phyloP scores from a whole-genome alignment of 2,329 filamentous ascomycete species.

The Talaromyces sp. region DNA sequence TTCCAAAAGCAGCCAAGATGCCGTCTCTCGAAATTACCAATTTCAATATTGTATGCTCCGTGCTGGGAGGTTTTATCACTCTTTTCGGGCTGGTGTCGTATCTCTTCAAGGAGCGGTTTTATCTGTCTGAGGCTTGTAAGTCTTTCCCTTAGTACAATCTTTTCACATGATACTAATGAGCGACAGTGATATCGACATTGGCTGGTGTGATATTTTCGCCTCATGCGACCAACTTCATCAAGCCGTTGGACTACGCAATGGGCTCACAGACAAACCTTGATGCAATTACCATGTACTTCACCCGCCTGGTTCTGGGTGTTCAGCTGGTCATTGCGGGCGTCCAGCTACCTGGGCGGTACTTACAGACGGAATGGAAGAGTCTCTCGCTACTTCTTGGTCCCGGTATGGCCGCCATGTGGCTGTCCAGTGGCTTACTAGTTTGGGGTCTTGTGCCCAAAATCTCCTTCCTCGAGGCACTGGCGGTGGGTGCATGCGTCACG shows the following conservation, averaged over 20 bases:
- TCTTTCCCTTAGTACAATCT: slow-evolving; percentile 24
- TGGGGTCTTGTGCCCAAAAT: slow-evolving; percentile 71
- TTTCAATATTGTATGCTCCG: slow-evolving; percentile 80
- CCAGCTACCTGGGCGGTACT: slow-evolving; percentile 78
- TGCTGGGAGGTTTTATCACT: slow-evolving; percentile 81
- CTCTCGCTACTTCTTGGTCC: slow-evolving; percentile 73
- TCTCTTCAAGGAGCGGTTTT: slow-evolving; percentile 82
- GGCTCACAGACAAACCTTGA: slow-evolving; percentile 58
- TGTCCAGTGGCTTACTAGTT: slow-evolving; percentile 71
- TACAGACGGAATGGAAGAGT: slow-evolving; percentile 73
- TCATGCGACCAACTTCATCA: slow-evolving; percentile 69
- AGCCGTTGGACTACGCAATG: slow-evolving; percentile 69
- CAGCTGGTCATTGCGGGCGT: slow-evolving; percentile 86
- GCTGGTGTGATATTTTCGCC: slow-evolving; percentile 77
- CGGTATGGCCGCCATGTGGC: slow-evolving; percentile 83
- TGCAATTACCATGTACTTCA: slow-evolving; percentile 75
- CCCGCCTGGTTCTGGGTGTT: slow-evolving; percentile 80
- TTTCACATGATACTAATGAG: background rate
- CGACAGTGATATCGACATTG: slow-evolving; percentile 73
- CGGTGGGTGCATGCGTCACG: slow-evolving; percentile 80
- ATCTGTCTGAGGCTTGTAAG: slow-evolving; percentile 84
- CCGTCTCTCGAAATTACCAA: slow-evolving; percentile 63
- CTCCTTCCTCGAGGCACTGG: slow-evolving; percentile 71
- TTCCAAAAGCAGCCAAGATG: slow-evolving; percentile 42
- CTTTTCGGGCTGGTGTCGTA: slow-evolving; percentile 89